Evolutionary conservation across 768 basidiomycete genomes (phyloP), one percentile per base, ranked within the genome.

Genomic region (Lepiota venenata): DNA sequence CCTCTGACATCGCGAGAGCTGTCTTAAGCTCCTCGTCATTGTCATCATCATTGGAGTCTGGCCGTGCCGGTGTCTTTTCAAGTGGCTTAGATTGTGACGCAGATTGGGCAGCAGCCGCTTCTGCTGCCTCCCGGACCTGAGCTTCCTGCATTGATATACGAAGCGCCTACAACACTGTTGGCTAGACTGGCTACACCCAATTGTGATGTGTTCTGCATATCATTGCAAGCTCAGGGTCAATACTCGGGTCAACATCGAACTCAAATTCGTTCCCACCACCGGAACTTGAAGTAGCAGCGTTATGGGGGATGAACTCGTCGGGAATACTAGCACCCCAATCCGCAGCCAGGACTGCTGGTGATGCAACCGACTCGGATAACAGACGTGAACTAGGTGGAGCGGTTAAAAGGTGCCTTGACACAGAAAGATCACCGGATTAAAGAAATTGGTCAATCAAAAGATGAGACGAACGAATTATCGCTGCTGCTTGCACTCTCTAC

Each of bases 121-220:
- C 81, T 10, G 76, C 79, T 5, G 75, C 77, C 67, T 81, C 78
- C 11, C 94, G 85, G 15, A 91, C 92, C 64, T 87, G 84, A 47
- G 93, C 93, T 66, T 97, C 94, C 73, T 96, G 91, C 80, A 98
- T 85, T 1, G 95, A 98, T 91, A 98, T 92, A 35, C 95, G 89
- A 39, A 99, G 80, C 9, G 94, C 96, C 95, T 97, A 50, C n/a
- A n/a, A n/a, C n/a, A n/a, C n/a, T n/a, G n/a, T n/a, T n/a, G n/a
- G n/a, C n/a, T n/a, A n/a, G n/a, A n/a, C n/a, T n/a, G n/a, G n/a
- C n/a, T n/a, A n/a, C n/a, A n/a, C n/a, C n/a, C n/a, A n/a, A n/a
- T n/a, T n/a, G n/a, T n/a, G 16, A 51, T 35, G 14, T 8, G 22
- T 50, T 21, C 38, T 5, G 69, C 80, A 56, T 53, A 93, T 95